Evolutionary conservation across 2,329 filamentous ascomycete species (phyloP), one percentile per base, ranked within the genome.

Genomic region (Coniosporium tulheliwenetii): DNA sequence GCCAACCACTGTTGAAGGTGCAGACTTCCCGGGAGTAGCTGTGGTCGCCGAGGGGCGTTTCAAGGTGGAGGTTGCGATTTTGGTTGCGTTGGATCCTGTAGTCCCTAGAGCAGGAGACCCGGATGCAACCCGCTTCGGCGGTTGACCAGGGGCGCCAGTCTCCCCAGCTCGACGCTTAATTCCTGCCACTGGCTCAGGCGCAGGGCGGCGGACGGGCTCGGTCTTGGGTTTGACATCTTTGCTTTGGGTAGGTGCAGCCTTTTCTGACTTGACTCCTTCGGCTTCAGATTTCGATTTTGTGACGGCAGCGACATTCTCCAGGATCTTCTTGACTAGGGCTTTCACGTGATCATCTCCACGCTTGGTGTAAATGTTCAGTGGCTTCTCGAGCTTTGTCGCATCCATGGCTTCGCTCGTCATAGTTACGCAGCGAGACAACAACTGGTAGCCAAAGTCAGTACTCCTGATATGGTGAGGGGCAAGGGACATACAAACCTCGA

Each of bases 341-440:
- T 79, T 79, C 38, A 75, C 72, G 40, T 79, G 73, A 0, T 71
- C 67, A 50, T 82, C 77, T 19, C 75, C 79, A 50, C 75, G 77
- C 51, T 74, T 78, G 44, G 68, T 69, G 51, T 81, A 74, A 8
- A 73, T 69, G 45, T 74, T 74, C 34, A 77, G 67, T 12, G 82
- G 71, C 41, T 72, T 75, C 43, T 75, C 70, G 42, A 85, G 72
- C 51, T 81, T 81, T 34, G 76, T 71, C 44, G 72, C 77, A 47
- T 77, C 72, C 35, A 77, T 56, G 36, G 67, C 66, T 44, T 71
- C 75, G 47, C 70, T 73, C 38, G 69, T 74, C 35, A 77, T 68
- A 43, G 77, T 79, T 31, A 71, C 75, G 43, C 77, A 75, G 41
- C 69, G 62, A 5, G 75, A 70, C 55, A 85, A 69, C 30, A 83